phyloP scores from a whole-genome alignment of 73 alveolate species.

The Paramecium bursaria region DNA sequence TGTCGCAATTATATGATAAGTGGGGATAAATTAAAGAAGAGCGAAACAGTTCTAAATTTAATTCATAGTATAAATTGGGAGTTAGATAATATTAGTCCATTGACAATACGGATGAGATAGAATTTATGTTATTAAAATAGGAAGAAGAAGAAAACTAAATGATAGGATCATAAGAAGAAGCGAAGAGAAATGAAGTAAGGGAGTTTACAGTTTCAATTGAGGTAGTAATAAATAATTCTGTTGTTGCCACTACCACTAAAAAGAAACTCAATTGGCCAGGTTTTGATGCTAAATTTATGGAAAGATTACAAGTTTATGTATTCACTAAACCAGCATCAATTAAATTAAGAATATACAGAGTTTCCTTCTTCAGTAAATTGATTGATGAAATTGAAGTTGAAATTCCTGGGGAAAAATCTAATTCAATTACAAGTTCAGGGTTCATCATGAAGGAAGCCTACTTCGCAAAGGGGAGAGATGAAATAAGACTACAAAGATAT shows the following conservation, averaged over 20 bases:
- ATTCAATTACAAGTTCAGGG: constrained; percentile 94
- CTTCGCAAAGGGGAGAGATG: constrained; percentile 59
- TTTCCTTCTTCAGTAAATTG: constrained; percentile 73
- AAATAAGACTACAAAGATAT: constrained; percentile 45
- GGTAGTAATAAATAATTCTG: constrained; percentile 82
- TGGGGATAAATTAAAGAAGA: constrained; percentile 89
- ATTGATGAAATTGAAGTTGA: constrained; percentile 90
- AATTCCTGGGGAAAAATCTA: constrained; percentile 95
- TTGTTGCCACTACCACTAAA: constrained; percentile 87
- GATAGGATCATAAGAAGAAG: constrained; percentile 69
- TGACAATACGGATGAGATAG: constrained; percentile 82
- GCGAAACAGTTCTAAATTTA: constrained; percentile 81
- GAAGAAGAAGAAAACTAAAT: constrained; percentile 69
- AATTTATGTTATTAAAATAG: constrained; percentile 84
- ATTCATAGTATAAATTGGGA: constrained; percentile 85
- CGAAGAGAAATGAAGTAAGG: constrained; percentile 80
- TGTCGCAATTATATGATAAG: constrained; percentile 81
- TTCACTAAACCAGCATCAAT: constrained; percentile 96
- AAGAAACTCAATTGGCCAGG: constrained; percentile 88
- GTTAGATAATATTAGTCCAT: constrained; percentile 78
- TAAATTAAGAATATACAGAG: constrained; percentile 82
- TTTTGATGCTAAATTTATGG: constrained; percentile 91
- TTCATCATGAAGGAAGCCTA: constrained; percentile 85
- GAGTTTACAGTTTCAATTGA: constrained; percentile 76
- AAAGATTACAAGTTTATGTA: constrained; percentile 84